Evolutionary conservation across 2,329 filamentous ascomycete species (phyloP).

Genomic region (Penicillium sp.): DNA sequence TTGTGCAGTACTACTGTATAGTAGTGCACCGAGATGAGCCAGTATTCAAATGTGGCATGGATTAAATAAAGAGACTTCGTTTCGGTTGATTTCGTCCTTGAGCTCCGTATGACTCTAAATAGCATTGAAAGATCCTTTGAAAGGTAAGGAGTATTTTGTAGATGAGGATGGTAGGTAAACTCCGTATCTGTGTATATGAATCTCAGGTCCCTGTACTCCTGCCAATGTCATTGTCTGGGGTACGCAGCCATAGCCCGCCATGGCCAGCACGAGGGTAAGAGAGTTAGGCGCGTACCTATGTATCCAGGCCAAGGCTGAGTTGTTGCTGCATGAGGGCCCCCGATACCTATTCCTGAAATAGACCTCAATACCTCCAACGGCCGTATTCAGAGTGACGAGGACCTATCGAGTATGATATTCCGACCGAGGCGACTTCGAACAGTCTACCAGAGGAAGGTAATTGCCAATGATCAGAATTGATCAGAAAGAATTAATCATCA

Average conservation of each 20-base stretch:
- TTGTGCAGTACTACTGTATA: background rate
- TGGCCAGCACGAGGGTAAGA: background rate
- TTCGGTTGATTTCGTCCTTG: background rate
- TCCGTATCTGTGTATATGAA: background rate
- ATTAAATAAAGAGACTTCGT: background rate
- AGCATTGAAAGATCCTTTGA: background rate
- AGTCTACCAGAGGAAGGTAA: background rate
- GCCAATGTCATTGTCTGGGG: background rate
- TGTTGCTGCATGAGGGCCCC: background rate
- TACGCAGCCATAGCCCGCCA: background rate
- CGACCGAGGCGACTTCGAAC: background rate
- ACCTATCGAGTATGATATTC: background rate
- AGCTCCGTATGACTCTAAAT: background rate
- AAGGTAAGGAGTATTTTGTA: background rate
- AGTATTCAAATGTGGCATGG: background rate
- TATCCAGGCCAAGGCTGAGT: background rate
- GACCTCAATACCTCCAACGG: background rate
- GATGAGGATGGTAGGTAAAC: background rate
- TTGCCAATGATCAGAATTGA: background rate
- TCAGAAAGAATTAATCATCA: background rate
- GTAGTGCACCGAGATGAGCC: background rate
- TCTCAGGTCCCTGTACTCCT: too few relatives aligned
- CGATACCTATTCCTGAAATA: background rate
- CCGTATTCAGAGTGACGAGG: background rate
- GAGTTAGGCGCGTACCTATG: background rate